Evolutionary conservation across 2,329 filamentous ascomycete genomes (phyloP).

Genomic region (Botrytis aclada): DNA sequence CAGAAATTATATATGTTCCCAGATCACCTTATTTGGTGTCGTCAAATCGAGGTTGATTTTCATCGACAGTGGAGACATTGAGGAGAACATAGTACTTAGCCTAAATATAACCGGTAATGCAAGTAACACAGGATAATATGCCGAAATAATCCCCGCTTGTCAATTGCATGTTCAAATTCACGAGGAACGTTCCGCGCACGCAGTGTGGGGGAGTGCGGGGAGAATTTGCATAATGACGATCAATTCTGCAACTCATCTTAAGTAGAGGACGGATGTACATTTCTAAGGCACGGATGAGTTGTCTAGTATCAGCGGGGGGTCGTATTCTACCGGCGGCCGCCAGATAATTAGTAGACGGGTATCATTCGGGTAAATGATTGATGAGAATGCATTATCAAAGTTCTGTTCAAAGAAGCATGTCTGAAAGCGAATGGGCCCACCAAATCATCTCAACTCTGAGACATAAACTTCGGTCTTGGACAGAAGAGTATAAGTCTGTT

Average conservation of each 20-base stretch:
- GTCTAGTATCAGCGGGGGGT: no score
- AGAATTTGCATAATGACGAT: background rate
- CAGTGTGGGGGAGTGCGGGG: constrained; percentile 1
- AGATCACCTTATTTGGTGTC: background rate
- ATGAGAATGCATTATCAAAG: background rate
- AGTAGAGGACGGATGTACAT: background rate
- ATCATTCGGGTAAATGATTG: background rate
- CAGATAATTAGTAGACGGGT: background rate
- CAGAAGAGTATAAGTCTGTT: background rate
- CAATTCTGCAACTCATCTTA: background rate
- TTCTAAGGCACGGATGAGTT: background rate
- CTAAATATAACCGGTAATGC: background rate
- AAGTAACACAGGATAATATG: background rate
- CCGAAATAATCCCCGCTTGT: background rate
- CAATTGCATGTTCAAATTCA: background rate
- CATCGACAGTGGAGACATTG: constrained; percentile 2
- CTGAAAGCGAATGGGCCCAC: background rate
- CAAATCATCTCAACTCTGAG: background rate
- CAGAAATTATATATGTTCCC: background rate
- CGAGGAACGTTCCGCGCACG: background rate
- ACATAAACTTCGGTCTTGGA: background rate
- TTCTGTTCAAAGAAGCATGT: background rate
- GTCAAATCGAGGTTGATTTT: background rate
- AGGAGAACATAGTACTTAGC: background rate
- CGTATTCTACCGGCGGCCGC: constrained; percentile 3